phyloP scores from a whole-genome alignment of 495 filamentous ascomycete species.

The Annulohypoxylon maeteangense region DNA sequence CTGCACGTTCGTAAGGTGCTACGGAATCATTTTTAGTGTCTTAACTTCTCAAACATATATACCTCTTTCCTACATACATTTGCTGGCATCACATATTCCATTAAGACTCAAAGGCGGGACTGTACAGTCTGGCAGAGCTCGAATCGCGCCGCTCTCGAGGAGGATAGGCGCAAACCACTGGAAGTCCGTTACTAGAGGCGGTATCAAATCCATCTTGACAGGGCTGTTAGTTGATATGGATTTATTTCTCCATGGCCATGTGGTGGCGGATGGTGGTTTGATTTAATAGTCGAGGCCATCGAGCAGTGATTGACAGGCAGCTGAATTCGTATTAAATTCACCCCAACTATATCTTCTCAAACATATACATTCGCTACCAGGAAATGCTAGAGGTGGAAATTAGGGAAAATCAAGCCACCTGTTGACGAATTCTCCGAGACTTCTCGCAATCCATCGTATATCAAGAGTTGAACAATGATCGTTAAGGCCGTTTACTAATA shows the following conservation, averaged over 20 bases:
- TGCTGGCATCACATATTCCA: not conserved
- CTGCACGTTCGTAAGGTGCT: not conserved
- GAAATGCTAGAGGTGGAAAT: not conserved
- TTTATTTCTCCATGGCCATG: not conserved
- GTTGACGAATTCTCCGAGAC: not conserved
- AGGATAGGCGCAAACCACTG: not conserved
- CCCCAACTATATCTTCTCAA: not conserved
- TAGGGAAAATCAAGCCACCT: not conserved
- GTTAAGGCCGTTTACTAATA: not conserved
- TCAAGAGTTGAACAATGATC: not conserved
- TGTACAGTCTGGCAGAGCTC: not conserved
- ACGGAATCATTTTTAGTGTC: not conserved
- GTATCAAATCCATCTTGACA: constrained; percentile 5
- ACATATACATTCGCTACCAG: not conserved
- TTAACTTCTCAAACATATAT: not conserved
- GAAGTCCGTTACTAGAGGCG: not conserved
- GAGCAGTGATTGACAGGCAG: not conserved
- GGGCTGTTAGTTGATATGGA: not conserved
- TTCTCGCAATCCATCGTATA: not conserved
- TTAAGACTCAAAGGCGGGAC: constrained; percentile 4
- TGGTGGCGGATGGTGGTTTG: not conserved
- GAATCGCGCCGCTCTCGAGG: not conserved
- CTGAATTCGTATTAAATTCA: not conserved
- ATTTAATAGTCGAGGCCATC: not conserved
- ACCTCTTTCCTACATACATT: constrained; percentile 6